Conservation (phyloP, 768 basidiomycete species). For the Leccinellum rugosiceps region DNA sequence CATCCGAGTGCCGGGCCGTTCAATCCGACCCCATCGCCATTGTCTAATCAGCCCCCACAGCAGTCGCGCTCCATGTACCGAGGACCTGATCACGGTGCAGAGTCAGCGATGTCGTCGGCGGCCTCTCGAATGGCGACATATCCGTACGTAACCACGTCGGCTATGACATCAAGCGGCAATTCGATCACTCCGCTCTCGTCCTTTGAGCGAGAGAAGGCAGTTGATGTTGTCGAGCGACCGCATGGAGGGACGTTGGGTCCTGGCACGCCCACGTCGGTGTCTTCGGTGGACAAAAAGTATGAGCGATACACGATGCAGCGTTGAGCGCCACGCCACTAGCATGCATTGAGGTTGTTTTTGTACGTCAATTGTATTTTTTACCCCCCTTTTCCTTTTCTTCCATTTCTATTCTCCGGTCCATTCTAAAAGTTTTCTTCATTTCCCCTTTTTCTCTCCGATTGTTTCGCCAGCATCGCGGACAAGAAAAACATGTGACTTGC, state of each 20-base stretch:
- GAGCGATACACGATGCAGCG: slow-evolving; percentile 28
- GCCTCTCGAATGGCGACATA: slow-evolving; percentile 35
- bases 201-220: slow-evolving; percentile 56
- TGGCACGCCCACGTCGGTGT: slow-evolving; percentile 35
- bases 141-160: slow-evolving; percentile 38
- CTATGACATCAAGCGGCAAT: slow-evolving; percentile 31
- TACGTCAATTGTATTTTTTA: slow-evolving; percentile 2
- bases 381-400: slow-evolving; percentile 3
- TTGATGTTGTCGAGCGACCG: slow-evolving; percentile 28
- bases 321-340: slow-evolving; percentile 5
- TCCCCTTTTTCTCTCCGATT: background rate
- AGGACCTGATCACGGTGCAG: slow-evolving; percentile 28
- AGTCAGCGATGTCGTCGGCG: slow-evolving; percentile 34
- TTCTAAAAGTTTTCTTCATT: background rate
- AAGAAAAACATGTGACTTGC: background rate
- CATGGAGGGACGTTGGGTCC: slow-evolving; percentile 25
- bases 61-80: slow-evolving; percentile 29
- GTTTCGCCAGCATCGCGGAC: background rate
- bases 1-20: slow-evolving; percentile 22
- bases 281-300: slow-evolving; percentile 36
- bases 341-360: background rate
- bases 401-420: background rate
- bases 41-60: slow-evolving; percentile 27
- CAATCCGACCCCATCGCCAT: slow-evolving; percentile 45
- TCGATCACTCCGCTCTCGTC: slow-evolving; percentile 35